These are phyloP conservation scores for Achlya hypogyna DNA, from an alignment of 352 stramenopile species.

Conservation along the genomic window DNA sequence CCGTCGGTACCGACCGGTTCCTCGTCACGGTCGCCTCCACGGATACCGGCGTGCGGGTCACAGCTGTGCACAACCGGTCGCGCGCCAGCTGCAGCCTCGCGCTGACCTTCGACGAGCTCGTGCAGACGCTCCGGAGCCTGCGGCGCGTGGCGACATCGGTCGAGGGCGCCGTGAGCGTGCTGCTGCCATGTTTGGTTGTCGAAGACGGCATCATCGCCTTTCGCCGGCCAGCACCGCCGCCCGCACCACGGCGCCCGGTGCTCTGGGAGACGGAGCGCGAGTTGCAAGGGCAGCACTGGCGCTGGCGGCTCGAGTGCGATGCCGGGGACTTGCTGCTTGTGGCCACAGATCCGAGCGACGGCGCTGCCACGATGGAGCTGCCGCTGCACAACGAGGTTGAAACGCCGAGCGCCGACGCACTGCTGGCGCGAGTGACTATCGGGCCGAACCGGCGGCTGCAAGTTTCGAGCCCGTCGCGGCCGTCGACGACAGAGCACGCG, in stretches of 20 bases:
- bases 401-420: no score
- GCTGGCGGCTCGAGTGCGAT: not conserved
- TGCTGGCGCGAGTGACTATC: not conserved
- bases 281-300: not conserved
- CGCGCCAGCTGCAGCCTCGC: not conserved
- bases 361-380: no score
- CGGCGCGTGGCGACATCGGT: no score
- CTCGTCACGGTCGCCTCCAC: not conserved
- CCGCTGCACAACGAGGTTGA: no score
- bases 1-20: not conserved
- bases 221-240: no score
- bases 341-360: not conserved
- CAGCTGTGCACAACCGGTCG: not conserved
- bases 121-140: no score
- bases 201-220: not conserved
- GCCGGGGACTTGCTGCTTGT: not conserved
- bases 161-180: no score
- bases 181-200: not conserved
- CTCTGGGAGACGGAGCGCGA: not conserved
- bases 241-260: not conserved
- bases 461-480: not conserved
- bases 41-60: not conserved
- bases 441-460: not conserved
- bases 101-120: not conserved
- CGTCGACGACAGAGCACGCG: not conserved